Conservation (phyloP, 352 stramenopile genomes). For the Globisporangium apiculatum region DNA sequence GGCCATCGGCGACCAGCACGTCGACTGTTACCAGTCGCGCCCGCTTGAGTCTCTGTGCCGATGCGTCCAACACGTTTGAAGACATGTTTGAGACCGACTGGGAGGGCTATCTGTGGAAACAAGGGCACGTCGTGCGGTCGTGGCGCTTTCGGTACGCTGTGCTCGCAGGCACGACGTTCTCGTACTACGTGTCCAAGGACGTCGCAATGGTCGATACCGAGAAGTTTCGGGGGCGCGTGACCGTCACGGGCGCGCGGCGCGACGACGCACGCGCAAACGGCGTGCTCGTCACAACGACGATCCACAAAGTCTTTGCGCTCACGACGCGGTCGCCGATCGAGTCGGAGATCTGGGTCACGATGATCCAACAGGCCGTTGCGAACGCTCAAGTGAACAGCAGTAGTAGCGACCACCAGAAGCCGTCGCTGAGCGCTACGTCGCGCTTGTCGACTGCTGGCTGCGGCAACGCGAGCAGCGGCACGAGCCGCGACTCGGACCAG, state of each 20-base stretch:
- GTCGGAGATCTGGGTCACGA: conserved; percentile 80
- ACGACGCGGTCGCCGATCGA: conserved; percentile 77
- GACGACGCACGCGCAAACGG: conserved; percentile 65
- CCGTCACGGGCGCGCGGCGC: conserved; percentile 57
- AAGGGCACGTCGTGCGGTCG: conserved; percentile 80
- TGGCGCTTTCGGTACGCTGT: conserved; percentile 83
- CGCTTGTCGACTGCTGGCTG: conserved; percentile 16
- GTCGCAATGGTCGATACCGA: conserved; percentile 72
- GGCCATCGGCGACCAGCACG: neutral
- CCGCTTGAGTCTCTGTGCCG: conserved; percentile 58
- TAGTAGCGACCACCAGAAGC: conserved; percentile 25
- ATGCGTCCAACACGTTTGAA: conserved; percentile 66
- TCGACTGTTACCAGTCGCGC: conserved; percentile 13
- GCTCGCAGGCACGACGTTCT: conserved; percentile 71
- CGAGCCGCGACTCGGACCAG: conserved; percentile 46
- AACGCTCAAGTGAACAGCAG: conserved; percentile 16
- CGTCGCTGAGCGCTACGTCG: conserved; percentile 37
- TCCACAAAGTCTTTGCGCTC: conserved; percentile 82
- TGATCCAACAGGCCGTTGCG: conserved; percentile 71
- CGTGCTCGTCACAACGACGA: conserved; percentile 80
- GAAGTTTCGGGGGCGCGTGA: conserved; percentile 78
- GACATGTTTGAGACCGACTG: conserved; percentile 85
- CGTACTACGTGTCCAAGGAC: conserved; percentile 81
- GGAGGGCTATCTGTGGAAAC: conserved; percentile 86
- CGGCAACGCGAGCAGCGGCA: neutral